These are phyloP conservation scores for Xanthoconium purpureum DNA, from an alignment of 768 basidiomycete genomes.

Conservation along the genomic window DNA sequence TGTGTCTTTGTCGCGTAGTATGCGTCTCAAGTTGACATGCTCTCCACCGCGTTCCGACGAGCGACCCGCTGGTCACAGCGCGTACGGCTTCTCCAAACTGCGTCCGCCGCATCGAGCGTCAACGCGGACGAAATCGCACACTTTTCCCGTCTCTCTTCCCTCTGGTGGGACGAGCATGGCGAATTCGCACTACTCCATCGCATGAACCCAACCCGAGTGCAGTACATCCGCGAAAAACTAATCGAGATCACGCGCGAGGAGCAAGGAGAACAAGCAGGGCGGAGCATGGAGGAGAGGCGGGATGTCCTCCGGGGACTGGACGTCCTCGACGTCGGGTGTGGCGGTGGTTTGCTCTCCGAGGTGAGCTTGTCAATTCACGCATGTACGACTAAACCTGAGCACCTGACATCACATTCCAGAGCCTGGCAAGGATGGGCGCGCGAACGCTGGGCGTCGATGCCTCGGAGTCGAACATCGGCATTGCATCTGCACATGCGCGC, in stretches of 20 bases:
- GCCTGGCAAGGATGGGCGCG: conserved; percentile 83
- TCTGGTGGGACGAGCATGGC: conserved; percentile 95
- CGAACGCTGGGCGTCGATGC: conserved; percentile 92
- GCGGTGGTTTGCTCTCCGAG: conserved; percentile 91
- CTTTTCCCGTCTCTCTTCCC: conserved; percentile 83
- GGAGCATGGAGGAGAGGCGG: conserved; percentile 28
- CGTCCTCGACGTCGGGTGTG: conserved; percentile 91
- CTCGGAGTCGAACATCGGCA: conserved; percentile 78
- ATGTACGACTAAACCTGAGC: background rate
- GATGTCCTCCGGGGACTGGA: conserved; percentile 59
- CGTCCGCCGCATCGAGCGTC: conserved; percentile 35
- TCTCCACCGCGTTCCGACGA: conserved; percentile 19
- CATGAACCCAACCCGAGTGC: conserved; percentile 91
- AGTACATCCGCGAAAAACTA: conserved; percentile 78
- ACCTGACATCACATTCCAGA: conserved; percentile 42
- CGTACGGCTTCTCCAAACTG: conserved; percentile 22
- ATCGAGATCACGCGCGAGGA: conserved; percentile 61
- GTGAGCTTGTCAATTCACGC: conserved; percentile 39
- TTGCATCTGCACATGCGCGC: conserved; percentile 79
- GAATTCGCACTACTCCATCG: conserved; percentile 86
- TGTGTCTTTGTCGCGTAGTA: too few relatives aligned
- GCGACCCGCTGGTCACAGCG: conserved; percentile 6
- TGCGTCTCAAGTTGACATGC: conserved; percentile 1
- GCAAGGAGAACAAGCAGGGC: conserved; percentile 32
- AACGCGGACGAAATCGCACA: conserved; percentile 82